A percentile compares a stretch with the other conserved stretches of the same genome.
phyloP scores from a whole-genome alignment of 805 yeast species.

The Kluyveromyces wickerhamii region DNA sequence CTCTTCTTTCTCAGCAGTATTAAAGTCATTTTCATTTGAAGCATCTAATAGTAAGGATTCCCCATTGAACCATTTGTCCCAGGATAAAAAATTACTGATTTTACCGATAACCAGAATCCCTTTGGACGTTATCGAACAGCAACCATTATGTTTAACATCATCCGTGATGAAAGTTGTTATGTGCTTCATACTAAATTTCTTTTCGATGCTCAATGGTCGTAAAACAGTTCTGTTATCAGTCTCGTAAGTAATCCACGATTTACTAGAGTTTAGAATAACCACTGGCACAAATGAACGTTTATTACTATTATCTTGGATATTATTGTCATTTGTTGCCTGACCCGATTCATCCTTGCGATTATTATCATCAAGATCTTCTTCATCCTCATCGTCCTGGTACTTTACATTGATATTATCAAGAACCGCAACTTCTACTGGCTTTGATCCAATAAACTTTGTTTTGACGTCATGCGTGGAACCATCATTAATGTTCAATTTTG shows the following conservation, averaged over 20 bases:
- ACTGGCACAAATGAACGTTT: too few relatives aligned
- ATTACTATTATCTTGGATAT: too few relatives aligned
- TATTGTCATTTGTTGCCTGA: too few relatives aligned
- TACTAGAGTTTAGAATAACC: constrained; percentile 27
- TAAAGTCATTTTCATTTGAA: constrained; percentile 4
- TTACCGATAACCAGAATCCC: constrained; percentile 26
- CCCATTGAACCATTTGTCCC: constrained; percentile 18
- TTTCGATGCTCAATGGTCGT: constrained; percentile 23
- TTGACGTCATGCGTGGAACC: constrained; percentile 61
- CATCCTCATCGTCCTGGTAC: constrained; percentile 14
- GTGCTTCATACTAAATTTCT: constrained; percentile 8
- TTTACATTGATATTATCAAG: constrained; percentile 12
- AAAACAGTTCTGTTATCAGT: constrained; percentile 16
- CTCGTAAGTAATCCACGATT: constrained; percentile 30
- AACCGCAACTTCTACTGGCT: constrained; percentile 44
- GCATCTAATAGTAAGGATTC: neutral
- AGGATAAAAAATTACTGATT: constrained; percentile 15
- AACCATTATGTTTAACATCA: constrained; percentile 20
- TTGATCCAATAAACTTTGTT: constrained; percentile 66
- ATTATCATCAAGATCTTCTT: constrained; percentile 9
- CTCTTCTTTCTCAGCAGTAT: constrained; percentile 3
- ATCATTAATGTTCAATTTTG: constrained; percentile 45
- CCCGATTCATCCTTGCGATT: too few relatives aligned
- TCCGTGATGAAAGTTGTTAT: constrained; percentile 18
- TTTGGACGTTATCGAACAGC: constrained; percentile 19